Percentiles rank a stretch among this genome's conserved stretches.
phyloP scores from a whole-genome alignment of 805 yeast species.

The Saccharomycopsis babjevae region DNA sequence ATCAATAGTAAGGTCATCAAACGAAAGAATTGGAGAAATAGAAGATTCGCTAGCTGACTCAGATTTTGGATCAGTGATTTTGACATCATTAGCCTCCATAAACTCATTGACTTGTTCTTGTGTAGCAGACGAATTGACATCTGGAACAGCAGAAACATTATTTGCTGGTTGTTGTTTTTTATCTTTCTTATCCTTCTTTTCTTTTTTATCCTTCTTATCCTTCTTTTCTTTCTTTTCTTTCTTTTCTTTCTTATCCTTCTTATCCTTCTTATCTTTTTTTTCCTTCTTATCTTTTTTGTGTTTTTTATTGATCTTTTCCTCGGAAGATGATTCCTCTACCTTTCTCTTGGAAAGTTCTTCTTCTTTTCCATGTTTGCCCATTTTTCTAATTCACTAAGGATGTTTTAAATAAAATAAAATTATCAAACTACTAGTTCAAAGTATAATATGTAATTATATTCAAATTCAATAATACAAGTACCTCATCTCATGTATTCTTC shows the following conservation, averaged over 20 bases:
- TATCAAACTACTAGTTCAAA: background rate
- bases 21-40: conserved; percentile 60
- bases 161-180: conserved; percentile 31
- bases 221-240: conserved; percentile 25
- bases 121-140: conserved; percentile 31
- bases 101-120: conserved; percentile 53
- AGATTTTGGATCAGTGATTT: conserved; percentile 57
- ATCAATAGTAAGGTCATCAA: conserved; percentile 50
- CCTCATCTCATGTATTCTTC: background rate
- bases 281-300: conserved; percentile 28
- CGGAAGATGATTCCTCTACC: background rate
- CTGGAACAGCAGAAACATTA: conserved; percentile 17
- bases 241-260: conserved; percentile 23
- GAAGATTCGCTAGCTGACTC: conserved; percentile 21
- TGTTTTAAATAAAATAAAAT: background rate
- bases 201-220: conserved; percentile 26
- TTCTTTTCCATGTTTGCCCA: background rate
- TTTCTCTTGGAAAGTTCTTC: background rate
- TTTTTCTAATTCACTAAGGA: background rate
- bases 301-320: conserved; percentile 9
- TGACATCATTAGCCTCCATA: conserved; percentile 61
- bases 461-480: too few relatives aligned
- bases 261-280: conserved; percentile 21
- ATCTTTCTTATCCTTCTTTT: conserved; percentile 29
- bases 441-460: too few relatives aligned